Evolutionary conservation across 495 filamentous ascomycete species (phyloP).

Genomic region (Xylaria flabelliformis): DNA sequence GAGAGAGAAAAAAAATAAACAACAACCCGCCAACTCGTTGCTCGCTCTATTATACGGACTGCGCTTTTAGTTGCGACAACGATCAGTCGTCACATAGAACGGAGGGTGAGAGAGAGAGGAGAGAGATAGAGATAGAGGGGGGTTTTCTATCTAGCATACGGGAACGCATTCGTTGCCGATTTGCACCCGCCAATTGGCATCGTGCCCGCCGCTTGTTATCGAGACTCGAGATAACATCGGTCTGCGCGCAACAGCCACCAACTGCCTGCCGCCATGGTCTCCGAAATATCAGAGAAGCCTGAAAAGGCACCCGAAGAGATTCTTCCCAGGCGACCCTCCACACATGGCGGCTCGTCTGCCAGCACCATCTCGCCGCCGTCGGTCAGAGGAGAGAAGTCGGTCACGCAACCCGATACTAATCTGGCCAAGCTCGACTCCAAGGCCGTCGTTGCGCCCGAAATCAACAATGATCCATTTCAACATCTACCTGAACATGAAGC

Average conservation of each 20-base stretch:
- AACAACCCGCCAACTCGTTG: neutral
- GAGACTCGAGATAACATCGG: constrained; percentile 8
- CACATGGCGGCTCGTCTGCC: constrained; percentile 38
- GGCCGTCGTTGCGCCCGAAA: constrained; percentile 39
- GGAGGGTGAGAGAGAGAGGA: neutral
- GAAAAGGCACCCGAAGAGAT: constrained; percentile 33
- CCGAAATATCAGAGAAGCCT: constrained; percentile 39
- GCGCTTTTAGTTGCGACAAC: neutral
- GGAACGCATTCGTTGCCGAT: constrained; percentile 2
- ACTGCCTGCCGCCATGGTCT: constrained; percentile 31
- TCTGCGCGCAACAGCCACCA: constrained; percentile 10
- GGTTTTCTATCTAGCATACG: neutral
- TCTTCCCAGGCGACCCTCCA: constrained; percentile 40
- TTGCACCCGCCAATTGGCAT: neutral
- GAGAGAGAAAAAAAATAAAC: neutral
- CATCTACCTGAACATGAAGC: constrained; percentile 61
- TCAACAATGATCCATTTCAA: constrained; percentile 56
- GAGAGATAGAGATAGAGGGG: neutral
- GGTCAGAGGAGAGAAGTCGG: constrained; percentile 26
- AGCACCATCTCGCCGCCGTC: constrained; percentile 15
- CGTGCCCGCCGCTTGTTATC: constrained; percentile 10
- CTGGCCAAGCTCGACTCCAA: constrained; percentile 61
- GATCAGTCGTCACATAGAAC: neutral
- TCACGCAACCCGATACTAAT: constrained; percentile 11
- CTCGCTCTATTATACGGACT: neutral